Percentiles rank a stretch among this genome's conserved stretches.
These are phyloP conservation scores for Apiotrichum siamense DNA, from an alignment of 1,284 basidiomycete genomes.

Conservation along the genomic window DNA sequence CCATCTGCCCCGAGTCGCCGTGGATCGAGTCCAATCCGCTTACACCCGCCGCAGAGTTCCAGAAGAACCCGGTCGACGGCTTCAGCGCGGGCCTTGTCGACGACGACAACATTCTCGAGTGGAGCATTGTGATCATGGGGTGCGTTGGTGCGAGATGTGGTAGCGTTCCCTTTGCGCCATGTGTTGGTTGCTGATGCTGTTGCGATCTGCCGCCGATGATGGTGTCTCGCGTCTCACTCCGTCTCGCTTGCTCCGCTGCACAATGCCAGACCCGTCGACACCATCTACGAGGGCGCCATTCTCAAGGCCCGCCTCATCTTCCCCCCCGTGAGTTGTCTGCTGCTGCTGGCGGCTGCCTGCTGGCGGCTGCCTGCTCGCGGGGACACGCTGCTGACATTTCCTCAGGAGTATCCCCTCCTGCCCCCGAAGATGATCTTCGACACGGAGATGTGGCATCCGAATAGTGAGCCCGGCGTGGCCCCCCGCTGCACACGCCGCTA, in stretches of 20 bases:
- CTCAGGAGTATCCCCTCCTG: conserved; percentile 72
- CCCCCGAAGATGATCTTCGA: conserved; percentile 96
- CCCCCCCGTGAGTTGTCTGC: conserved; percentile 56
- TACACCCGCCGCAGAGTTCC: conserved; percentile 57
- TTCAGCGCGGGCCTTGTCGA: conserved; percentile 93
- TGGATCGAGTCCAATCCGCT: too few species aligned
- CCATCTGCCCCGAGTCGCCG: background rate
- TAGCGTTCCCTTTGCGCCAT: background rate
- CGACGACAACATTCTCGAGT: conserved; percentile 86
- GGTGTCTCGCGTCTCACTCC: background rate
- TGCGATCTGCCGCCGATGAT: background rate
- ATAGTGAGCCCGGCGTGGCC: conserved; percentile 67
- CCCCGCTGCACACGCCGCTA: too few species aligned
- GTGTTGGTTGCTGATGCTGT: background rate
- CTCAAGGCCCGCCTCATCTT: conserved; percentile 82
- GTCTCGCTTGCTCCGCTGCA: background rate
- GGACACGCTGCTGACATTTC: background rate
- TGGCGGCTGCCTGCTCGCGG: too few species aligned
- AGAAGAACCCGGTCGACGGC: conserved; percentile 82
- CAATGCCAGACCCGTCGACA: conserved; percentile 67
- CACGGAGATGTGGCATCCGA: conserved; percentile 98
- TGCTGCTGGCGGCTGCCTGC: too few species aligned
- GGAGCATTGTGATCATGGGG: conserved; percentile 88
- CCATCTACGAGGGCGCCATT: conserved; percentile 88
- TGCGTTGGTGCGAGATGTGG: too few species aligned